Base-by-base conservation (phyloP, 495 filamentous ascomycete species). In the Clohesyomyces aquaticus region DNA sequence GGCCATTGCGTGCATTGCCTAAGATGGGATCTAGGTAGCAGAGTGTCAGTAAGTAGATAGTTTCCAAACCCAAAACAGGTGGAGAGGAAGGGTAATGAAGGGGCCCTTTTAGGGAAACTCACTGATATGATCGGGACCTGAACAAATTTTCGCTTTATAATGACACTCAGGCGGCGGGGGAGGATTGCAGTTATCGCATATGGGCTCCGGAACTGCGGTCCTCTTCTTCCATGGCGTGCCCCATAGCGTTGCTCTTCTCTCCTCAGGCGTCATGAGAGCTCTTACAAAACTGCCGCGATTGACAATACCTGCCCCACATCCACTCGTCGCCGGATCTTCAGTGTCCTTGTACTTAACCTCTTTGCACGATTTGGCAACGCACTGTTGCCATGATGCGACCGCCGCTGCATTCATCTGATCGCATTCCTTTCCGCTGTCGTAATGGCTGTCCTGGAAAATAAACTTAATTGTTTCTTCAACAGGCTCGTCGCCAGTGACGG, bases 291-390 rank as follows among this genome's bases (percentile, higher is more conserved):
- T n/a, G n/a, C n/a, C n/a, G n/a, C n/a, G n/a, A n/a, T 55, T 55
- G 26, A 41, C 51, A 32, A 41, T 11, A 11, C 51, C 51, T 21
- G 3, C 11, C 26, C 51, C 51, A 21, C 51, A 55, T 12, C 51
- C 51, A 32, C 26, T 35, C 16, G 14, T 28, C 10, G 28, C 23
- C 19, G 25, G 26, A 38, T 32, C 11, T n/a, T 32, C 51, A 16
- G 32, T 12, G 18, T 55, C 26, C 25, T 55, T n/a, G 28, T 55
- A 55, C 51, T 55, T 28, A 38, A 55, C 51, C 27, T 55, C 51
- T 21, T 55, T 41, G 18, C 51, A 55, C 14, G 51, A 55, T 22
- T 55, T 55, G 18, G 51, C 14, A 21, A 55, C 27, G 19, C 26
- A 12, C 27, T 41, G 51, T 27, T 55, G 27, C 51, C 51, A 55